Percentiles rank a stretch among this genome's conserved stretches.
phyloP scores from a whole-genome alignment of 2,329 filamentous ascomycete species.

The Remersonia thermophila region DNA sequence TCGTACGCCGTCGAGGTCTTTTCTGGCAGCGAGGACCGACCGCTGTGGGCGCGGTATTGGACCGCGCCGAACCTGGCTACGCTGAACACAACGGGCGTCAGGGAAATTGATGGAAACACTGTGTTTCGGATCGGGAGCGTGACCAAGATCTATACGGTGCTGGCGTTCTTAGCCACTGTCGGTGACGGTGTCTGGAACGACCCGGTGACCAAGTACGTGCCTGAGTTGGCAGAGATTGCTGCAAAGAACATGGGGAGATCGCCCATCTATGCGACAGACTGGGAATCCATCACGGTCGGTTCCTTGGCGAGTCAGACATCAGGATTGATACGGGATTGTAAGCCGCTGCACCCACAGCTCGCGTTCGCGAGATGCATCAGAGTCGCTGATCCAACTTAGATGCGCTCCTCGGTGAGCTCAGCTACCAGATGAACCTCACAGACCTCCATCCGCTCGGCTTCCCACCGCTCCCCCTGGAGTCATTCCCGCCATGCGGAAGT shows the following conservation, averaged over 20 bases:
- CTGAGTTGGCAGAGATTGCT: constrained; percentile 20
- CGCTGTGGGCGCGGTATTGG: constrained; percentile 18
- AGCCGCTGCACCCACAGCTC: constrained; percentile 4
- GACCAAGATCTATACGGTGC: constrained; percentile 26
- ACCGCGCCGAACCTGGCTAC: constrained; percentile 21
- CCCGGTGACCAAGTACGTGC: constrained; percentile 27
- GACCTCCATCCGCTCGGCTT: constrained; percentile 18
- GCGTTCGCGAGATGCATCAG: too few species aligned
- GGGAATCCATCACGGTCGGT: constrained; percentile 15
- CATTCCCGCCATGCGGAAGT: constrained; percentile 23
- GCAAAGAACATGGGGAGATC: constrained; percentile 10
- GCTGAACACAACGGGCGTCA: constrained; percentile 20
- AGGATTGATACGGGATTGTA: constrained; percentile 24
- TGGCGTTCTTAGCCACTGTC: constrained; percentile 23
- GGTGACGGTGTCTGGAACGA: constrained; percentile 26
- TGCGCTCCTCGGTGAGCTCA: constrained; percentile 17
- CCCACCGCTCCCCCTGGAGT: constrained; percentile 15
- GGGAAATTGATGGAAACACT: constrained; percentile 24
- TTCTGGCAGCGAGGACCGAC: constrained; percentile 16
- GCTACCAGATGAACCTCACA: constrained; percentile 11
- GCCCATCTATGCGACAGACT: constrained; percentile 13
- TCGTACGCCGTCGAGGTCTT: constrained; percentile 25
- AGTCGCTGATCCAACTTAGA: constrained; percentile 7
- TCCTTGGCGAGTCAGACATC: constrained; percentile 19
- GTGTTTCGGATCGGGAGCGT: constrained; percentile 30